These are phyloP conservation scores for Tricholoma hemisulphureum DNA, from an alignment of 768 basidiomycete species.

Conservation along the genomic window DNA sequence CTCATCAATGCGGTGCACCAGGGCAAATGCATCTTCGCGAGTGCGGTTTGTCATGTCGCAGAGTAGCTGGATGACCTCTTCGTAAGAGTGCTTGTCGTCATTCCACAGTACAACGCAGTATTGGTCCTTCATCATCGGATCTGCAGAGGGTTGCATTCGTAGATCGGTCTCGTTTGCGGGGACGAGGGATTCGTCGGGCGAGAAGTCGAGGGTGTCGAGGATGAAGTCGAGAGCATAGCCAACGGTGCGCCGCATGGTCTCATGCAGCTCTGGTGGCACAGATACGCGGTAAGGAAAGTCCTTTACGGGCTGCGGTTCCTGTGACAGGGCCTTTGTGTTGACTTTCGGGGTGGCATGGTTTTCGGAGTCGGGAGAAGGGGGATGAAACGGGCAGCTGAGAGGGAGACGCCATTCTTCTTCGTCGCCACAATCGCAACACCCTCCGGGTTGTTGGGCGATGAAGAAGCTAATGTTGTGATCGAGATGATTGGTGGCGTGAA, in stretches of 20 bases:
- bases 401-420: constrained; percentile 77
- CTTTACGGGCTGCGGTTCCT: constrained; percentile 59
- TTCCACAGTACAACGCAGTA: constrained; percentile 90
- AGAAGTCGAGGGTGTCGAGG: constrained; percentile 77
- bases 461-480: constrained; percentile 93
- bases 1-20: constrained; percentile 67
- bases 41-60: constrained; percentile 54
- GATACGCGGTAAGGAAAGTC: constrained; percentile 56
- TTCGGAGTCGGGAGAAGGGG: constrained; percentile 40
- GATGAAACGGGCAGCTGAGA: constrained; percentile 74
- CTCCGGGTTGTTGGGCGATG: constrained; percentile 86
- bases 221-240: constrained; percentile 80
- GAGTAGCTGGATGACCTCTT: constrained; percentile 78
- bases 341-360: constrained; percentile 42
- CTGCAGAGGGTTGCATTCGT: constrained; percentile 69
- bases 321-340: constrained; percentile 39
- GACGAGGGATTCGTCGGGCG: constrained; percentile 73
- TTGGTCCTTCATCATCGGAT: constrained; percentile 76
- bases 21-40: constrained; percentile 53
- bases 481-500: constrained; percentile 81
- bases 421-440: constrained; percentile 96
- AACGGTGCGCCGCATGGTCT: constrained; percentile 73
- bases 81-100: constrained; percentile 94
- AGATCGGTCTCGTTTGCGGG: constrained; percentile 68
- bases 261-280: constrained; percentile 64